Percentiles rank a stretch among this genome's conserved stretches.
phyloP scores from a whole-genome alignment of 2,329 filamentous ascomycete species.

The Sphaceloma murrayae region DNA sequence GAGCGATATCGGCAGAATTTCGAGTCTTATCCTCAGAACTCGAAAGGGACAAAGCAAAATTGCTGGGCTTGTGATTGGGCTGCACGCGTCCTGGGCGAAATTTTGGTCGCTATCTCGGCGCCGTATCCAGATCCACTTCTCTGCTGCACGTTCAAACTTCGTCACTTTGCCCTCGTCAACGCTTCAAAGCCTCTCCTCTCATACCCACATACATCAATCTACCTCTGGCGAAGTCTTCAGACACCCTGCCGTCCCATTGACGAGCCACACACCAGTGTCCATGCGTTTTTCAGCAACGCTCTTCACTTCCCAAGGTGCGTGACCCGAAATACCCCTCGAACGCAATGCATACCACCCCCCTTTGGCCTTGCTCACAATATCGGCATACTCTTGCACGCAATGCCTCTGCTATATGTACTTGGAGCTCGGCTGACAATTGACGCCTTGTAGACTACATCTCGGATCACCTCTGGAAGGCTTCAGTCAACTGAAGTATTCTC shows the following conservation, averaged over 20 bases:
- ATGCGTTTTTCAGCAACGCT: constrained; percentile 43
- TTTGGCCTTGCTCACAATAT: no score
- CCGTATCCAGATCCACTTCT: constrained; percentile 8
- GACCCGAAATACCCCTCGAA: constrained; percentile 17
- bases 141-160: neutral
- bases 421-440: constrained; percentile 6
- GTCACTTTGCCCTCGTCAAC: neutral
- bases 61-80: constrained; percentile 4
- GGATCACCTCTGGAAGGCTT: constrained; percentile 62
- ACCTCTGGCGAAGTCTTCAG: neutral
- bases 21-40: neutral
- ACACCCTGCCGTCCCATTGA: constrained; percentile 10
- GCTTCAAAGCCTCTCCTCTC: neutral
- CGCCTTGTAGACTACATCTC: constrained; percentile 51
- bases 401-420: no score
- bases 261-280: constrained; percentile 19
- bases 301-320: constrained; percentile 46
- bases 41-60: neutral
- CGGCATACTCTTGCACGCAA: no score
- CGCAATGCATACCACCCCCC: constrained; percentile 17
- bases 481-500: constrained; percentile 44
- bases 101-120: constrained; percentile 8
- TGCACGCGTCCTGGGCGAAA: neutral
- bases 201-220: neutral
- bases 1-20: constrained; percentile 1